These are phyloP conservation scores for Xylaria bambusicola DNA, from an alignment of 495 filamentous ascomycete genomes.

Conservation along the genomic window DNA sequence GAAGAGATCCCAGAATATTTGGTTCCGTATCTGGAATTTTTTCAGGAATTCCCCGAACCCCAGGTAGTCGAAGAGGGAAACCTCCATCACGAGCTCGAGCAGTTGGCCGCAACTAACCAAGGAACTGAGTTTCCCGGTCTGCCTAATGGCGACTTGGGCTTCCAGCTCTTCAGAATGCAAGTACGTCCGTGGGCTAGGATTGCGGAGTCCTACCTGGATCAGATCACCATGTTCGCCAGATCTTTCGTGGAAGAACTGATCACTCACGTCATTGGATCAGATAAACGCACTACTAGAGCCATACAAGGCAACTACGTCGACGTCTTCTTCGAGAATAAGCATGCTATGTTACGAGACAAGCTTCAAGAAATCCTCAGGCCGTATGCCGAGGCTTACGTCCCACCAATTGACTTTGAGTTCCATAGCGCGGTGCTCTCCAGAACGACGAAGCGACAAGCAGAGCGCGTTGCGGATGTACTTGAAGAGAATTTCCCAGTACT, in stretches of 20 bases:
- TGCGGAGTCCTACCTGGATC: conserved; percentile 21
- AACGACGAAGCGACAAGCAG: background rate
- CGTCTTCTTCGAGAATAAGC: background rate
- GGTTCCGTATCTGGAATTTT: background rate
- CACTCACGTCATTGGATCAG: conserved; percentile 21
- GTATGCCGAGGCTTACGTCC: background rate
- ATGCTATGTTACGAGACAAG: background rate
- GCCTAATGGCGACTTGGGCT: conserved; percentile 18
- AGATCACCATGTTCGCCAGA: conserved; percentile 9
- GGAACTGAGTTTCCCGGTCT: conserved; percentile 29
- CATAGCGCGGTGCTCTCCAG: background rate
- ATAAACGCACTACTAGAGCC: conserved; percentile 14
- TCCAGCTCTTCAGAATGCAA: conserved; percentile 30
- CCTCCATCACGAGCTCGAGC: conserved; percentile 19
- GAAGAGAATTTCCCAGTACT: background rate
- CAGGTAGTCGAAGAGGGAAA: background rate
- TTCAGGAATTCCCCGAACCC: background rate
- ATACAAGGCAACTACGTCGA: background rate
- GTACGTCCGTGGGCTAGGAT: conserved; percentile 25
- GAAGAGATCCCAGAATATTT: background rate
- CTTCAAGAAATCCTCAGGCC: background rate
- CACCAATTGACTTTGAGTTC: background rate
- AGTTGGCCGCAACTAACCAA: conserved; percentile 24
- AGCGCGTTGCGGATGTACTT: background rate
- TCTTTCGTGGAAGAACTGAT: conserved; percentile 26